These are phyloP conservation scores for Cubamyces lactineus DNA, from an alignment of 768 basidiomycete species.

Conservation along the genomic window DNA sequence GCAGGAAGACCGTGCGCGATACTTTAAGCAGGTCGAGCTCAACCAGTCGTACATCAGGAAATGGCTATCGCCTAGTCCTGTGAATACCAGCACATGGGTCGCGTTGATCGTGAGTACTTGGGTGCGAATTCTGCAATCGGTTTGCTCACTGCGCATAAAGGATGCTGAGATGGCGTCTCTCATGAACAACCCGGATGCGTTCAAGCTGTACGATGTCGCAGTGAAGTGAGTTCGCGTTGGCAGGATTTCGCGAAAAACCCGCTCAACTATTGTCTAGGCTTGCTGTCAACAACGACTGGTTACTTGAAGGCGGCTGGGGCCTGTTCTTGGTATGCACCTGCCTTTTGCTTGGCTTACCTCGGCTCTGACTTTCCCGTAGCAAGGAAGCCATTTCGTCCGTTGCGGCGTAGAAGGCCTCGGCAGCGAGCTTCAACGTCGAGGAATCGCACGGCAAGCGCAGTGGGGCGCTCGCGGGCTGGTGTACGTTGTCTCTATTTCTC, in stretches of 20 bases:
- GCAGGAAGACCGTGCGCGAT: conserved; percentile 41
- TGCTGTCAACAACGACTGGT: conserved; percentile 69
- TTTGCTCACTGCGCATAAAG: conserved; percentile 37
- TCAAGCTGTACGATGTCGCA: conserved; percentile 69
- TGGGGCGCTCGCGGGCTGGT: conserved; percentile 78
- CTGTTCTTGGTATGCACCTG: conserved; percentile 55
- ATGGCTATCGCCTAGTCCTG: conserved; percentile 74
- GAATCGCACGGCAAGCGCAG: conserved; percentile 64
- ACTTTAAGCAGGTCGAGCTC: conserved; percentile 57
- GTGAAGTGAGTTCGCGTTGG: conserved; percentile 49
- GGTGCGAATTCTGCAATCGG: neutral
- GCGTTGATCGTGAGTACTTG: conserved; percentile 54
- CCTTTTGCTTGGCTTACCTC: neutral
- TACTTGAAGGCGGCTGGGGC: conserved; percentile 72
- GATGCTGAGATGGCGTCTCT: conserved; percentile 74
- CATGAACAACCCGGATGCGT: conserved; percentile 56
- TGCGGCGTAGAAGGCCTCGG: conserved; percentile 70
- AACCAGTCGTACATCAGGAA: conserved; percentile 67
- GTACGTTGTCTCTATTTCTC: conserved; percentile 40
- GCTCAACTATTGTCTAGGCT: conserved; percentile 42
- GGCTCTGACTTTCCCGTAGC: conserved; percentile 39
- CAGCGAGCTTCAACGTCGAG: conserved; percentile 66
- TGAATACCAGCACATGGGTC: conserved; percentile 70
- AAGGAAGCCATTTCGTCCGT: conserved; percentile 71
- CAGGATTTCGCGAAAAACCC: neutral